phyloP scores from a whole-genome alignment of 2,329 filamentous ascomycete species.

The Aspergillus sp. region DNA sequence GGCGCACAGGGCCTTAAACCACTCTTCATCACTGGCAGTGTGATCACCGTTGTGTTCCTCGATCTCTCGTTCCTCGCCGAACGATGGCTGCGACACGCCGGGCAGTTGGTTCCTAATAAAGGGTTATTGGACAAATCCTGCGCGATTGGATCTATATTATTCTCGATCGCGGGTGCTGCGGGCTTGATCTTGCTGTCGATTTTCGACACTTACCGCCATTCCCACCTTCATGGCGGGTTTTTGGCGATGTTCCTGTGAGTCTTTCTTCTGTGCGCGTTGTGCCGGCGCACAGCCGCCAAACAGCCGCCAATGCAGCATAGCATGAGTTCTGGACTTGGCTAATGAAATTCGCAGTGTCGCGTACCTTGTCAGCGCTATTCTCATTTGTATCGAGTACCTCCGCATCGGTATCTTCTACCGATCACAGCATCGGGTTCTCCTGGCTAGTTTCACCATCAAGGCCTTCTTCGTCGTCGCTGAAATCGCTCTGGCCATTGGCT shows the following conservation, averaged over 20 bases:
- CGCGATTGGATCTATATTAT: slow-evolving; percentile 45
- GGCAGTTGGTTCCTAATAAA: slow-evolving; percentile 74
- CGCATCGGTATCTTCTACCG: slow-evolving; percentile 78
- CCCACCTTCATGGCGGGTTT: slow-evolving; percentile 70
- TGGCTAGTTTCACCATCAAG: slow-evolving; percentile 83
- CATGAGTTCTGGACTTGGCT: neutral
- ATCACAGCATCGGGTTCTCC: slow-evolving; percentile 67
- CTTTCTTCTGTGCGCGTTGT: neutral
- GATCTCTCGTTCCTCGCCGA: slow-evolving; percentile 79
- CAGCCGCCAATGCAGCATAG: neutral
- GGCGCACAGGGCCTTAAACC: slow-evolving; percentile 60
- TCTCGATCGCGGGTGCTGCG: slow-evolving; percentile 72
- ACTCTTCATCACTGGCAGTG: slow-evolving; percentile 61
- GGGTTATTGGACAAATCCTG: slow-evolving; percentile 40
- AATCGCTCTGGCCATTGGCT: slow-evolving; percentile 65
- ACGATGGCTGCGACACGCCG: slow-evolving; percentile 79
- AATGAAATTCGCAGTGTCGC: slow-evolving; percentile 50
- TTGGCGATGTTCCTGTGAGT: slow-evolving; percentile 72
- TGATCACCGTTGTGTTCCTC: slow-evolving; percentile 72
- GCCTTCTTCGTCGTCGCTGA: slow-evolving; percentile 80
- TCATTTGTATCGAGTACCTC: slow-evolving; percentile 88
- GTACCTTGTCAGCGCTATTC: slow-evolving; percentile 81
- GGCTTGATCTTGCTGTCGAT: slow-evolving; percentile 81
- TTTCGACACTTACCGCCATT: slow-evolving; percentile 76
- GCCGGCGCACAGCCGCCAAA: neutral